Evolutionary conservation across 1,139 yeast genomes (phyloP), one percentile per base, ranked within the genome.

Genomic region (Kodamaea anthophila): DNA sequence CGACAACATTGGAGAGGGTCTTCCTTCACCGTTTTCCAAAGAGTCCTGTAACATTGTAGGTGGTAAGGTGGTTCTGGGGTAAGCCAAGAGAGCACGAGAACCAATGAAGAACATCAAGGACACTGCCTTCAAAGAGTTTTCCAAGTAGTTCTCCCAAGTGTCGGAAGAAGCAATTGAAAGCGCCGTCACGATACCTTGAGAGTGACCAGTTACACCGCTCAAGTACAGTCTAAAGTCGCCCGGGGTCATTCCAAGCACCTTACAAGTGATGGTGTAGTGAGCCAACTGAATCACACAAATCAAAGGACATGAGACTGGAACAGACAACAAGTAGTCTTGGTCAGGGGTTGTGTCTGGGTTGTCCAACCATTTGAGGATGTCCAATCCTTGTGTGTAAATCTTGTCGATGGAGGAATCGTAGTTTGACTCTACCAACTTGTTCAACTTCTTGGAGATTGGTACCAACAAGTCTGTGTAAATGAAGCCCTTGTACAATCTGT

Each of bases 1-100:
- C 9, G 96, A 82, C 55, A 91, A 74, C 99, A 91, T 91, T 42
- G 98, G 98, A 42, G 94, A 81, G 42, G 98, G 98, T 51, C 77
- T 73, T 45, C 99, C 98, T 67, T 91, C 99, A 47, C 91, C 93
- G 52, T 87, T 81, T 50, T 85, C 93, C 53, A 84, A 77, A 21
- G 95, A 83, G 60, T 91, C 98, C 58, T 86, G 88, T 46, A 88
- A 75, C 63, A 86, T 83, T 18, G 94, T 76, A 40, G 98, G 98
- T 29, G 98, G 88, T 54, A 91, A 71, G 22, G 95, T 83, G 30
- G 97, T 91, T 53, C 84, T 77, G 52, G 98, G 98, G 60, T 87
- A 91, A 39, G 80, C 76, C 58, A 77, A 80, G 57, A 86, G 82
- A 59, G 94, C 80, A 61, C 96, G 80, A 35, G 91, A 77, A 56